A percentile compares a stretch with the other conserved stretches of the same genome.
Conservation (phyloP, 176 grass and related monocot species). For the Aegilops sharonensis region DNA sequence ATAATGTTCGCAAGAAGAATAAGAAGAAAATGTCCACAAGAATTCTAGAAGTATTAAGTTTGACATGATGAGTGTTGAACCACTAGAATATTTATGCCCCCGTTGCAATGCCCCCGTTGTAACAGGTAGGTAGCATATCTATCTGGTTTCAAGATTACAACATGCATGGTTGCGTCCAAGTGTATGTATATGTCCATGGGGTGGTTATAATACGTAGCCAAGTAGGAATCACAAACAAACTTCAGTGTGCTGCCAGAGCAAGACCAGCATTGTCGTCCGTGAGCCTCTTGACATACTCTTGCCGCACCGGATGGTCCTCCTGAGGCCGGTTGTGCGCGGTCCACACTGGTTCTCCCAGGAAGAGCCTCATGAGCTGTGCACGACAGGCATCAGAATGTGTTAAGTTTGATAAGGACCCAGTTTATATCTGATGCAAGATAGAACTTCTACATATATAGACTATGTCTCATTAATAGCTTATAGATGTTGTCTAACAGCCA, state of each 20-base stretch:
- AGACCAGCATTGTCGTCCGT: slow-evolving; percentile 41
- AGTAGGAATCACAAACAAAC: neutral
- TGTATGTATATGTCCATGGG: neutral
- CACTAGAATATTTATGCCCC: no score
- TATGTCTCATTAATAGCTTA: neutral
- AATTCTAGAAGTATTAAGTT: no score
- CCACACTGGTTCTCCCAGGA: slow-evolving; percentile 80
- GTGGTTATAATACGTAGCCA: neutral
- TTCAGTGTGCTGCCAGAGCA: slow-evolving; percentile 76
- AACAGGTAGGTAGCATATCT: neutral
- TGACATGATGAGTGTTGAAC: no score
- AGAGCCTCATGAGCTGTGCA: slow-evolving; percentile 86
- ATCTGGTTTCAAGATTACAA: neutral
- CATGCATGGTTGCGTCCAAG: neutral
- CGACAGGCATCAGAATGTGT: neutral
- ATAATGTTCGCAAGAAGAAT: no score
- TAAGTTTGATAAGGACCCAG: neutral
- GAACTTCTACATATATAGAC: neutral
- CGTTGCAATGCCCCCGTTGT: no score
- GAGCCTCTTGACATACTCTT: slow-evolving; percentile 71
- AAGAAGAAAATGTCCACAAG: no score
- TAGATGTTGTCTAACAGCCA: neutral
- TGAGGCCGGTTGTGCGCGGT: slow-evolving; percentile 75
- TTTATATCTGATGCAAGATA: neutral
- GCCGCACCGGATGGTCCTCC: slow-evolving; percentile 78